phyloP scores from a whole-genome alignment of 441 rosid species.

The Gossypium laxum region DNA sequence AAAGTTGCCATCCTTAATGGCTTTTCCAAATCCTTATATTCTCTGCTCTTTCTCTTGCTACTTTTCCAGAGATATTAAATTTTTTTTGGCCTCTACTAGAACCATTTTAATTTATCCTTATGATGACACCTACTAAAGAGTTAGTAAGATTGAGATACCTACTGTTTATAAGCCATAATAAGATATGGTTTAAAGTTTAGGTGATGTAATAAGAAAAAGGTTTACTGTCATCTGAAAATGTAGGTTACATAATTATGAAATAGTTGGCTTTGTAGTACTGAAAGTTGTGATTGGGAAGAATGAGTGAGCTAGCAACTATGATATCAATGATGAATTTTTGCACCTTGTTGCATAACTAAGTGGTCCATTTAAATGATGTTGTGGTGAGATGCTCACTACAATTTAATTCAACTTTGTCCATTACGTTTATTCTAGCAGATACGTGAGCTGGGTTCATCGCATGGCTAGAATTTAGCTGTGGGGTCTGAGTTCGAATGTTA shows the following conservation, averaged over 20 bases:
- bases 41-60: neutral
- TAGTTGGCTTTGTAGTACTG: slow-evolving; percentile 2
- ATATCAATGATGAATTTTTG: neutral
- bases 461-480: neutral
- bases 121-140: slow-evolving; percentile 11
- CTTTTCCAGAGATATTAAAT: neutral
- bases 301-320: neutral
- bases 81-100: neutral
- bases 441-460: neutral
- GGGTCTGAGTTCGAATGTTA: neutral
- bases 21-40: slow-evolving; percentile 3
- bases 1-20: slow-evolving; percentile 16
- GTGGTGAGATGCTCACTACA: neutral
- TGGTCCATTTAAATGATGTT: neutral
- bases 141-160: neutral
- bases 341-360: neutral
- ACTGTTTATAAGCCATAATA: neutral
- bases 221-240: neutral
- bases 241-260: neutral
- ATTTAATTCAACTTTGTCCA: slow-evolving; percentile 4
- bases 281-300: neutral
- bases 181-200: neutral
- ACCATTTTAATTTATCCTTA: slow-evolving; percentile 1
- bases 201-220: neutral
- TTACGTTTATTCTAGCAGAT: neutral